These are phyloP conservation scores for Mikania micrantha DNA, from an alignment of 129 eudicot genomes.

Conservation along the genomic window DNA sequence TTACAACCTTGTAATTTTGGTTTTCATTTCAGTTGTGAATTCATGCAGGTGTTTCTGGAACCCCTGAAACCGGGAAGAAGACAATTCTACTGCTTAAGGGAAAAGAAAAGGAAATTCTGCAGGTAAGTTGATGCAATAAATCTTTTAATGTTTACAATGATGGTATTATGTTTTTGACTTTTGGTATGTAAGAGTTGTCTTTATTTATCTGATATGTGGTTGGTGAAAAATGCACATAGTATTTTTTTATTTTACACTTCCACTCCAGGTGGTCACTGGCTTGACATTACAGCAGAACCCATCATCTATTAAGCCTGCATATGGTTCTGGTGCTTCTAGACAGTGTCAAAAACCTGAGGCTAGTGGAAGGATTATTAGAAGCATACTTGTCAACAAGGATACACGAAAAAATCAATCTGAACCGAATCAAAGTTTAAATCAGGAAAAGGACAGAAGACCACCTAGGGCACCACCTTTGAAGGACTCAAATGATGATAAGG, in stretches of 20 bases:
- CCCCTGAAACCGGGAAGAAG: conserved; percentile 54
- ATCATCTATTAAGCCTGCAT: conserved; percentile 25
- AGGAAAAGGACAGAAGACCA: conserved; percentile 66
- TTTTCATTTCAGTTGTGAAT: neutral
- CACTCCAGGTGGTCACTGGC: conserved; percentile 40
- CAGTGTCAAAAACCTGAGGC: conserved; percentile 56
- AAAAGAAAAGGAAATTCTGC: conserved; percentile 62
- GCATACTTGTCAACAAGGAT: conserved; percentile 66
- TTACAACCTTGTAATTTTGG: conserved; percentile 6
- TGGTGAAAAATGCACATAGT: neutral
- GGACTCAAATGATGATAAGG: conserved; percentile 40
- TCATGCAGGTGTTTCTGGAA: conserved; percentile 44
- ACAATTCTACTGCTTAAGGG: conserved; percentile 76
- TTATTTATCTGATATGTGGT: neutral
- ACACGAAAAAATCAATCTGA: conserved; percentile 48
- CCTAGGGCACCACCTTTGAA: conserved; percentile 50
- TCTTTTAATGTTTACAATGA: neutral
- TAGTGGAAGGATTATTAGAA: conserved; percentile 68
- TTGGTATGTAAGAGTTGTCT: no score
- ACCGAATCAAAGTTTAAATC: conserved; percentile 31
- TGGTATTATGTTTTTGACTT: no score
- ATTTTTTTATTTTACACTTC: neutral
- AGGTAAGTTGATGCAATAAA: conserved; percentile 40
- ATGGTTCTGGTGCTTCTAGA: conserved; percentile 6
- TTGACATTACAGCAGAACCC: conserved; percentile 34